Conservation (phyloP, 2,329 filamentous ascomycete species). For the Fusarium odoratissimum region DNA sequence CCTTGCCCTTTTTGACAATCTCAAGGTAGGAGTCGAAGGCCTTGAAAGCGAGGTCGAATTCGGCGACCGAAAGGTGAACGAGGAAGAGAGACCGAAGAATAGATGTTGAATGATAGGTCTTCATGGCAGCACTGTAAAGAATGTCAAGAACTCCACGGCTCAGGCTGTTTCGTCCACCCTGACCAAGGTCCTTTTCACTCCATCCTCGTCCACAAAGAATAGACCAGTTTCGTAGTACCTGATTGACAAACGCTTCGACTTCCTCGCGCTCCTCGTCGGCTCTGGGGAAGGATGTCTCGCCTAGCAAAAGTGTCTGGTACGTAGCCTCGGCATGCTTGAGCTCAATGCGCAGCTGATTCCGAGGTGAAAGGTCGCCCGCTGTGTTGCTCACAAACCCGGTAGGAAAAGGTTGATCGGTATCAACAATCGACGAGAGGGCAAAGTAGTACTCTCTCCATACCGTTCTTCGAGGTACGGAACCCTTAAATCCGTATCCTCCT, state of each 20-base stretch:
- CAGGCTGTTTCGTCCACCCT: constrained; percentile 80
- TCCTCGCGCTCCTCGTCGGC: constrained; percentile 82
- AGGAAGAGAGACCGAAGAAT: constrained; percentile 88
- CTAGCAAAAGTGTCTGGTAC: constrained; percentile 83
- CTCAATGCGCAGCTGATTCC: constrained; percentile 77
- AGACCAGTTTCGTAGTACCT: constrained; percentile 86
- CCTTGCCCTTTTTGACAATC: constrained; percentile 86
- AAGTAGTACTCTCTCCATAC: constrained; percentile 91
- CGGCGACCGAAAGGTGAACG: constrained; percentile 86
- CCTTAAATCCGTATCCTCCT: constrained; percentile 69
- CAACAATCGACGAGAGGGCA: constrained; percentile 80
- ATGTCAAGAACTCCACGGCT: constrained; percentile 85
- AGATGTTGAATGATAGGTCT: constrained; percentile 94
- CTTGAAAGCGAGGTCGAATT: constrained; percentile 91
- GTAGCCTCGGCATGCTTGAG: constrained; percentile 81
- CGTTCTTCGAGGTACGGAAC: constrained; percentile 69
- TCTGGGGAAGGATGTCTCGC: constrained; percentile 84
- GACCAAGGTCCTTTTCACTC: constrained; percentile 83
- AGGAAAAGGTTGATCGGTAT: constrained; percentile 71
- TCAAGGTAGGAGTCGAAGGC: constrained; percentile 93
- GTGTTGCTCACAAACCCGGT: constrained; percentile 57
- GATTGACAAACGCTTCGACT: constrained; percentile 83
- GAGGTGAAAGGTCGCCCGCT: constrained; percentile 63
- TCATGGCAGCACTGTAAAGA: constrained; percentile 89
- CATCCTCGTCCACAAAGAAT: constrained; percentile 83